phyloP scores from a whole-genome alignment of 345 rosid species.

The Brassica rapa region DNA sequence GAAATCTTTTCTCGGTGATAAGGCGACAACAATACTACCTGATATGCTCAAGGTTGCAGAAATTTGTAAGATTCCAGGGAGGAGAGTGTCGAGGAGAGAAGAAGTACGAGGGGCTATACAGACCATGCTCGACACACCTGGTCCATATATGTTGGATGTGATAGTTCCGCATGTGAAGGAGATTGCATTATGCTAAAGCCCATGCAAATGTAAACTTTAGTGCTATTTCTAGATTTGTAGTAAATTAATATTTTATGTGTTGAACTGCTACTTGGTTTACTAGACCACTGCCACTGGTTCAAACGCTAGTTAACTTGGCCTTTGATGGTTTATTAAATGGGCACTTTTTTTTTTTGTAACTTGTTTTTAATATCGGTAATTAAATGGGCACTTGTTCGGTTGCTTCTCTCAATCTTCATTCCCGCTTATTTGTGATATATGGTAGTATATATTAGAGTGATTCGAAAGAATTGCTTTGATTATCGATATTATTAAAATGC shows the following conservation, averaged over 20 bases:
- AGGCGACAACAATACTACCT: slow-evolving; percentile 68
- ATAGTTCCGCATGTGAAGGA: too few relatives aligned
- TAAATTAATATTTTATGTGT: not conserved
- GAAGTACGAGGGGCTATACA: slow-evolving; percentile 73
- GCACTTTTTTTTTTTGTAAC: too few relatives aligned
- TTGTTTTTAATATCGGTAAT: too few relatives aligned
- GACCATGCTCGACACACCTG: slow-evolving; percentile 84
- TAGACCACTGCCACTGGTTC: too few relatives aligned
- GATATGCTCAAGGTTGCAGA: slow-evolving; percentile 78
- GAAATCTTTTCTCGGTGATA: slow-evolving; percentile 15
- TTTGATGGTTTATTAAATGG: too few relatives aligned
- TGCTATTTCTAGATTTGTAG: not conserved
- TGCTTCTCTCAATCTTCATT: not conserved
- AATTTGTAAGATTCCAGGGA: slow-evolving; percentile 80
- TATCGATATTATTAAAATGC: too few relatives aligned
- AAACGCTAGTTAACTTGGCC: too few relatives aligned
- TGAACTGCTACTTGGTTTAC: not conserved
- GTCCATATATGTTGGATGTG: slow-evolving; percentile 85
- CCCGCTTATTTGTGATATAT: not conserved
- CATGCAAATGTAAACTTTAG: not conserved
- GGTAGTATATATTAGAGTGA: too few relatives aligned
- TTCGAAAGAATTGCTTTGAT: too few relatives aligned
- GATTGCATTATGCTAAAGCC: too few relatives aligned
- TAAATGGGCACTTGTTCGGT: not conserved
- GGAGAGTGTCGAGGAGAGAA: slow-evolving; percentile 67